Conservation (phyloP, 2,329 filamentous ascomycete genomes). For the Sporothrix brasiliensis region DNA sequence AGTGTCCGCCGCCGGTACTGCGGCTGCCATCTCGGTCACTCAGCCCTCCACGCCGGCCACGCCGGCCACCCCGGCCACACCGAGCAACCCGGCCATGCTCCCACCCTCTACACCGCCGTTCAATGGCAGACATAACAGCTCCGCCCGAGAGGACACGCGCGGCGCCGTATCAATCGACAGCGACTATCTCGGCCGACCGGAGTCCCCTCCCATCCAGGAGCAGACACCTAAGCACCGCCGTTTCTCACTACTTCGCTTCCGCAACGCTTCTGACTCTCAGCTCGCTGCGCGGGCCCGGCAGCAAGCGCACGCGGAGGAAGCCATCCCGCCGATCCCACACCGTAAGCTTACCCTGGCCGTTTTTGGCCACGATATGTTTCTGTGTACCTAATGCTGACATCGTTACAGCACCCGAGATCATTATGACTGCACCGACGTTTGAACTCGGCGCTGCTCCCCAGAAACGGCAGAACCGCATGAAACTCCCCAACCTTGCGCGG, state of each 20-base stretch:
- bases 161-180: slow-evolving; percentile 37
- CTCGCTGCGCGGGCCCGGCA: slow-evolving; percentile 74
- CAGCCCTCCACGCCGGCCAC: slow-evolving; percentile 23
- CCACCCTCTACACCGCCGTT: slow-evolving; percentile 41
- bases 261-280: slow-evolving; percentile 92
- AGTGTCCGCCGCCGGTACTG: slow-evolving; percentile 36
- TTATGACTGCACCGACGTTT: slow-evolving; percentile 86
- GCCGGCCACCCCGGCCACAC: slow-evolving; percentile 8
- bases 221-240: slow-evolving; percentile 61
- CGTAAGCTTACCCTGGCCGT: slow-evolving; percentile 49
- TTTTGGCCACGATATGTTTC: neutral
- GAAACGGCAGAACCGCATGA: slow-evolving; percentile 60
- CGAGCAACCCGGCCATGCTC: slow-evolving; percentile 32
- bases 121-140: slow-evolving; percentile 38
- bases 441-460: slow-evolving; percentile 55
- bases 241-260: slow-evolving; percentile 76
- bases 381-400: neutral
- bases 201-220: slow-evolving; percentile 57
- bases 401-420: slow-evolving; percentile 68
- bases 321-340: slow-evolving; percentile 60
- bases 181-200: slow-evolving; percentile 45
- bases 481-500: slow-evolving; percentile 56
- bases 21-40: slow-evolving; percentile 38
- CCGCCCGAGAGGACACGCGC: slow-evolving; percentile 35
- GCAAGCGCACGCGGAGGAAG: slow-evolving; percentile 58